Evolutionary conservation across 1,284 basidiomycete species (phyloP).

Genomic region (Gomphus bonarii): DNA sequence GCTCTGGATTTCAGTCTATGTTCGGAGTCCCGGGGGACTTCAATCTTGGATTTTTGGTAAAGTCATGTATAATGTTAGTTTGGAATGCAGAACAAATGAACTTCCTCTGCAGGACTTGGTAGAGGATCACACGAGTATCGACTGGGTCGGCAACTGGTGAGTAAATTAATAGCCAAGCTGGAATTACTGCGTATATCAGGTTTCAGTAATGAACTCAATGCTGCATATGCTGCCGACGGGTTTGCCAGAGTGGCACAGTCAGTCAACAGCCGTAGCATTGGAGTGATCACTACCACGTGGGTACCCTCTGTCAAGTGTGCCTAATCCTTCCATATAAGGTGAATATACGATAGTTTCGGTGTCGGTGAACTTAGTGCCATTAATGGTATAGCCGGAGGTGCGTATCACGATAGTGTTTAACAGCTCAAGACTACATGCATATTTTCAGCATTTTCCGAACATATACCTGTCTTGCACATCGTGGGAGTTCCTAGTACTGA

Average conservation of each 20-base stretch:
- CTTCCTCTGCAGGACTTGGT: conserved; percentile 57
- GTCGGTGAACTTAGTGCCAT: conserved; percentile 84
- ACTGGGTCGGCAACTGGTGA: conserved; percentile 89
- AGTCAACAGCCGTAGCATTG: conserved; percentile 38
- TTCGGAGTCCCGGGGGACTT: conserved; percentile 93
- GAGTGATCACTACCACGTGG: conserved; percentile 70
- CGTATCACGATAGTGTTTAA: conserved; percentile 6
- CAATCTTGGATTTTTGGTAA: conserved; percentile 55
- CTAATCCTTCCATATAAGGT: conserved; percentile 6
- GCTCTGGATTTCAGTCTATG: conserved; percentile 37
- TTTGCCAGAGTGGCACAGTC: conserved; percentile 76
- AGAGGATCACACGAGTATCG: conserved; percentile 68
- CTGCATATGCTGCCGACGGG: conserved; percentile 89
- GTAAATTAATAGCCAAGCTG: not conserved
- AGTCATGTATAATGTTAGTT: conserved; percentile 10
- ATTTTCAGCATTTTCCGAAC: conserved; percentile 66
- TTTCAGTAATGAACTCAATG: conserved; percentile 74
- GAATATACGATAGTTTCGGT: conserved; percentile 56
- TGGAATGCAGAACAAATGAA: not conserved
- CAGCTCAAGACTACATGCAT: not conserved
- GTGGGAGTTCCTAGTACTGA: conserved; percentile 77
- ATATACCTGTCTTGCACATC: conserved; percentile 87
- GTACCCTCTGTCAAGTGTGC: conserved; percentile 13
- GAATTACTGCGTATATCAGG: no score
- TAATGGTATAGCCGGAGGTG: conserved; percentile 69